Conservation (phyloP, 805 yeast species). For the Candida maltosa region DNA sequence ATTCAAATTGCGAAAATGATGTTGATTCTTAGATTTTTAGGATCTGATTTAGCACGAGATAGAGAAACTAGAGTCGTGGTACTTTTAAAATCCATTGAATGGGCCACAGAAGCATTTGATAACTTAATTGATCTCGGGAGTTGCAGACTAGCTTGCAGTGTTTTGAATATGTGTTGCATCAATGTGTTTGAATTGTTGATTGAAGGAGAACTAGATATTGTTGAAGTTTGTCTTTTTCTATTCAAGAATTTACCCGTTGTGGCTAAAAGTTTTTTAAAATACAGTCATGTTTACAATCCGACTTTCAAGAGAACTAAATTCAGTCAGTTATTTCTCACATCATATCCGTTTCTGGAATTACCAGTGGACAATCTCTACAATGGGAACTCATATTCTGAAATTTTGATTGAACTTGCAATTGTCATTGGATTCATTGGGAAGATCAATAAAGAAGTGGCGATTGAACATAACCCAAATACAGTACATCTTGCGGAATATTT, state of each 20-base stretch:
- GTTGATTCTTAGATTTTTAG: slow-evolving; percentile 54
- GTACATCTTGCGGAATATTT: slow-evolving; percentile 28
- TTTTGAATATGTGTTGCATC: slow-evolving; percentile 49
- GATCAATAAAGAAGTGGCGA: slow-evolving; percentile 38
- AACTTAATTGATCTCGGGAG: slow-evolving; percentile 55
- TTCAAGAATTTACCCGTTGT: slow-evolving; percentile 54
- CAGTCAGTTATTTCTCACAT: slow-evolving; percentile 65
- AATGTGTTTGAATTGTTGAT: too few species aligned
- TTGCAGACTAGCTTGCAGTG: slow-evolving; percentile 59
- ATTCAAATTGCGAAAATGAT: slow-evolving; percentile 56
- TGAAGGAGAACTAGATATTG: slow-evolving; percentile 27
- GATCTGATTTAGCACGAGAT: slow-evolving; percentile 30
- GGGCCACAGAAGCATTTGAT: slow-evolving; percentile 57
- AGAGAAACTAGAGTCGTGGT: slow-evolving; percentile 33
- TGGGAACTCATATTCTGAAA: slow-evolving; percentile 67
- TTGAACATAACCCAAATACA: slow-evolving; percentile 25
- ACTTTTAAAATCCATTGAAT: slow-evolving; percentile 44
- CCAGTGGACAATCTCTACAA: slow-evolving; percentile 74
- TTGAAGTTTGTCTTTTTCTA: slow-evolving; percentile 44
- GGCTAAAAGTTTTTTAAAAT: slow-evolving; percentile 47
- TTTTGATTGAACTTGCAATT: slow-evolving; percentile 64
- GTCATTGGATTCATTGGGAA: slow-evolving; percentile 56
- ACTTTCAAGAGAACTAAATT: too few species aligned
- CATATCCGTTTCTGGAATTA: slow-evolving; percentile 58
- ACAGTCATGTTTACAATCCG: too few species aligned